Base-by-base conservation (phyloP, 441 rosid genomes). In the Cnidoscolus chayamansa region DNA sequence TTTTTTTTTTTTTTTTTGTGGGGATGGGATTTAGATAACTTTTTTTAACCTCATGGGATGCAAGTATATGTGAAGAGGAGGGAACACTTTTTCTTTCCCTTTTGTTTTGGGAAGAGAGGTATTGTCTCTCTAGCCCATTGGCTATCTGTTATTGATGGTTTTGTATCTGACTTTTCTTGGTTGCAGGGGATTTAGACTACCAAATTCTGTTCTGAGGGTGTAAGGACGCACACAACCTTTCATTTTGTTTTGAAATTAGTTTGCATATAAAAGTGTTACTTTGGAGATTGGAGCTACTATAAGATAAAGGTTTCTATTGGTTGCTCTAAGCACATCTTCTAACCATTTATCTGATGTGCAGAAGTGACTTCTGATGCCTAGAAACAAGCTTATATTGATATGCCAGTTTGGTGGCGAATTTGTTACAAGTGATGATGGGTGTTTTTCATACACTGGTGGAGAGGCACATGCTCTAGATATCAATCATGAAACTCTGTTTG, bases 341-440 rank as follows among this genome's bases (percentile, higher is more conserved):
- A 53, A 3, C 45, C 51, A 40, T 81, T 35, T 68, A 55, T 85
- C 71, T 74, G 65, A 71, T 68, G 49, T 66, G 73, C 70, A 75
- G 70, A 63, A 75, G 76, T 35, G 17, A 77, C 67, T 77, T 51
- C 77, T 71, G 72, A 94, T 94, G 97, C 88, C 86, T 15, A 86
- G 80, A 85, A 90, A 83, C 65, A 94, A 94, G 87, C 97, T 94
- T 69, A 92, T 92, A 76, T 72, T 94, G 79, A 92, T 94, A 72
- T 94, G 97, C 82, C 97, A 88, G 81, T 84, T 76, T 40, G 92
- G 97, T 10, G 97, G 97, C 51, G 87, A 85, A 75, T 92, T 94
- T 81, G 80, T 68, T 71, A 83, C 86, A 20, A 84, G 81, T 57
- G 86, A 84, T 70, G 95, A 90, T 77, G 93, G 95, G 40, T 75